phyloP scores from a whole-genome alignment of 805 yeast genomes.

The Metschnikowia colocasiae region DNA sequence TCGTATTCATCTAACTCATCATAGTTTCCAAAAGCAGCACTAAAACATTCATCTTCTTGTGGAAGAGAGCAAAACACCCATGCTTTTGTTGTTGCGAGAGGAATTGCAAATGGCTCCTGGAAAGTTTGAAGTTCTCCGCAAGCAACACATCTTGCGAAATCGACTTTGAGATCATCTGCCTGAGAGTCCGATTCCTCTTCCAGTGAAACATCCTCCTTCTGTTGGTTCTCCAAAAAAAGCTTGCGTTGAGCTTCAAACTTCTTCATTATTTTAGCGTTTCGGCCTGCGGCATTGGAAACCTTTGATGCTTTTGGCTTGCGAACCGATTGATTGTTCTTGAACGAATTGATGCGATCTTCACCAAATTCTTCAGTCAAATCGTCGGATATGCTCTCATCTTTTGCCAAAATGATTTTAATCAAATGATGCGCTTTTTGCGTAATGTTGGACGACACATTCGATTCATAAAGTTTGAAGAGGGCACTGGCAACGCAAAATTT shows the following conservation, averaged over 20 bases:
- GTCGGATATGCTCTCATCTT: constrained; percentile 48
- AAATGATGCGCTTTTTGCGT: constrained; percentile 40
- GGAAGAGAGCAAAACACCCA: constrained; percentile 51
- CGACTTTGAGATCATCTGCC: not conserved
- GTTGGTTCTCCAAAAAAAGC: constrained; percentile 38
- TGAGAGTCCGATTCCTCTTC: not conserved
- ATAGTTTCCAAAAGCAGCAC: constrained; percentile 21
- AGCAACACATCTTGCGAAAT: constrained; percentile 20
- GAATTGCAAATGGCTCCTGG: constrained; percentile 54
- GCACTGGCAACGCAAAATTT: constrained; percentile 50
- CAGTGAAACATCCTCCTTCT: not conserved
- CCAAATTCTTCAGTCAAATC: constrained; percentile 58
- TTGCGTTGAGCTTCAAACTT: constrained; percentile 57
- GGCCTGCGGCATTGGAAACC: constrained; percentile 55
- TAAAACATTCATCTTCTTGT: constrained; percentile 14
- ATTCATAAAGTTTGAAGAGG: constrained; percentile 26
- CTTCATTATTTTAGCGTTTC: constrained; percentile 58
- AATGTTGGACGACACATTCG: constrained; percentile 46
- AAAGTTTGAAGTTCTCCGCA: constrained; percentile 24
- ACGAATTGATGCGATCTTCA: constrained; percentile 45
- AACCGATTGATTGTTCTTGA: constrained; percentile 35
- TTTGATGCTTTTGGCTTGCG: constrained; percentile 45
- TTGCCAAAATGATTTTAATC: constrained; percentile 47
- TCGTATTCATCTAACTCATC: not conserved
- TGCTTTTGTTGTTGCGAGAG: constrained; percentile 46